Evolutionary conservation across 176 grass and related monocot species (phyloP).

Genomic region (Zoysia pacifica): DNA sequence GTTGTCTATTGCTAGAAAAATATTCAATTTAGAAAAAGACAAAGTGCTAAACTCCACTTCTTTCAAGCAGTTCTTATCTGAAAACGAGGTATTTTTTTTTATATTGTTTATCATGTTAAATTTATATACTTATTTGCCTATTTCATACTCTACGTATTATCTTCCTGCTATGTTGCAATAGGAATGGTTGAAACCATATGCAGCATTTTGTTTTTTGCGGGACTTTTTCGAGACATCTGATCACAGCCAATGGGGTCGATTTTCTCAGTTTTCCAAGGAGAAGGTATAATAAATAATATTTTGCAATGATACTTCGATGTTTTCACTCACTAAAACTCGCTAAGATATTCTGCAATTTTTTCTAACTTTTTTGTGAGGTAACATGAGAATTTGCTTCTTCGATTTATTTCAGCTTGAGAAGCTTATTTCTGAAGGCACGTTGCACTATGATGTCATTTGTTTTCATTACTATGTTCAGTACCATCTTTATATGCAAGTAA

Average conservation of each 20-base stretch:
- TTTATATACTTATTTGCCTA: slow-evolving; percentile 27
- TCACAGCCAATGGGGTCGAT: slow-evolving; percentile 89
- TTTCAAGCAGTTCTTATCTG: slow-evolving; percentile 88
- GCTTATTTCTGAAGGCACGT: slow-evolving; percentile 65
- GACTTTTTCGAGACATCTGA: slow-evolving; percentile 99
- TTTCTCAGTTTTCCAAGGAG: slow-evolving; percentile 83
- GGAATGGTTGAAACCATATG: slow-evolving; percentile 99
- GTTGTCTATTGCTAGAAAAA: slow-evolving; percentile 80
- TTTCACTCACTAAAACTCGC: not conserved
- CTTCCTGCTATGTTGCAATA: slow-evolving; percentile 44
- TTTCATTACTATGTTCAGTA: slow-evolving; percentile 99
- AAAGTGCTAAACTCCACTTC: slow-evolving; percentile 73
- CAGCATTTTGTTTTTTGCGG: slow-evolving; percentile 89
- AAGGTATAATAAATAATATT: slow-evolving; percentile 63
- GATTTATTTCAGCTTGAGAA: slow-evolving; percentile 80
- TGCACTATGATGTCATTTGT: slow-evolving; percentile 80
- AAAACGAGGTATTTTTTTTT: slow-evolving; percentile 69
- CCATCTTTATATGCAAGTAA: slow-evolving; percentile 96
- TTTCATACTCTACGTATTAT: slow-evolving; percentile 21
- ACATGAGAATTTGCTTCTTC: slow-evolving; percentile 27
- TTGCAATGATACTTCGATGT: not conserved
- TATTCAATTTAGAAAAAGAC: slow-evolving; percentile 86
- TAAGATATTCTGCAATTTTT: slow-evolving; percentile 17
- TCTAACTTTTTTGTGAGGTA: slow-evolving; percentile 30
- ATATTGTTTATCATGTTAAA: slow-evolving; percentile 25